Base-by-base conservation (phyloP, 768 basidiomycete species). In the Coprinopsis sp. region DNA sequence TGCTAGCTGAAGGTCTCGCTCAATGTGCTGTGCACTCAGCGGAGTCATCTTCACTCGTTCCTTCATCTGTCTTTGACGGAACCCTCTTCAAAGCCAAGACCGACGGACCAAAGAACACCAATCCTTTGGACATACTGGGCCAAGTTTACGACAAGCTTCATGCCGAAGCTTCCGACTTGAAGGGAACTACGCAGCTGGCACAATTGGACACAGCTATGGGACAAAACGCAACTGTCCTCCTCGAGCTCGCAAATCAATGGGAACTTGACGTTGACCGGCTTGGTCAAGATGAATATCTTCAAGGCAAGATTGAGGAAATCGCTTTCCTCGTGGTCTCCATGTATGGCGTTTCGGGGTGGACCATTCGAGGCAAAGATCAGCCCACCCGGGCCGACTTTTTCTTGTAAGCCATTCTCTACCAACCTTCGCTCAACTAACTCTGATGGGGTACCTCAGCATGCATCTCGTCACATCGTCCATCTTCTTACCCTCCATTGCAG, bases 401-500 rank as follows among this genome's bases (percentile, higher is more conserved):
- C 67, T 43, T 69, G 82, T 85, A 49, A 52, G 82, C 69, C 10
- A 42, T 42, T 24, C 1, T 28, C 18, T n/a, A 16, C 28, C 16
- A 29, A 27, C 6, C 44, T 8, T 18, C 31, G 13, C 27, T 28
- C 38, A 30, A 41, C 36, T n/a, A 1, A 34, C 21, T 16, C 40
- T 5, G 30, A 47, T 18, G 16, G 14, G 40, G 36, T 38, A 37
- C 13, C 25, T 40, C 13, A 87, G 83, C 12, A 78, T 82, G 65
- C 86, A 80, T 52, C 63, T 82, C 1, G 73, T 86, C 30, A 89
- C 85, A 0, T 84, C 83, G 3, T 69, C 77, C 3, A 55, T 84
- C 18, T 84, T 86, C 67, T 56, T 84, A 22, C 69, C 78, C 0
- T 74, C 82, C 1, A 47, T 80, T 33, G 53, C 73, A 27, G 68